Evolutionary conservation across 1,139 yeast genomes (phyloP).

Genomic region (Taiozyma sp.): DNA sequence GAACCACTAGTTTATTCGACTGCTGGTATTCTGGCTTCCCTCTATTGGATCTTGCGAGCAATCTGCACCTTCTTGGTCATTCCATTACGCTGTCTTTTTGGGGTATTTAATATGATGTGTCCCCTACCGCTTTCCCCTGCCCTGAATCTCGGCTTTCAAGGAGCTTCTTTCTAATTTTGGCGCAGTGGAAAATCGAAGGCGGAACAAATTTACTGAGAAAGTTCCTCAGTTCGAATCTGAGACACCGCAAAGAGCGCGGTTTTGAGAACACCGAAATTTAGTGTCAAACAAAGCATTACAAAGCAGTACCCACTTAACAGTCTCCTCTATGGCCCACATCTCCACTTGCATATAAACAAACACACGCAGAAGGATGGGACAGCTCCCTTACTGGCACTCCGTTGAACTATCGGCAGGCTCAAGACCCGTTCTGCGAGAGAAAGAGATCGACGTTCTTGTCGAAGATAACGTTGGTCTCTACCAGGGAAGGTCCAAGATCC

Average conservation of each 20-base stretch:
- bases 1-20: not conserved
- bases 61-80: too few species aligned
- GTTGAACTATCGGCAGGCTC: slow-evolving; percentile 42
- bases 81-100: too few species aligned
- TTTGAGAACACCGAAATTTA: not conserved
- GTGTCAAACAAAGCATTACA: too few species aligned
- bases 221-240: not conserved
- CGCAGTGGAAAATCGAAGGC: not conserved
- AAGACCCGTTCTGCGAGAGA: slow-evolving; percentile 39
- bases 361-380: slow-evolving; percentile 11
- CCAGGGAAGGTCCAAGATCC: slow-evolving; percentile 64
- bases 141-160: not conserved
- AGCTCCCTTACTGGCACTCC: slow-evolving; percentile 34
- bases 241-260: not conserved
- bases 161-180: not conserved
- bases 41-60: too few species aligned
- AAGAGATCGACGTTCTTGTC: slow-evolving; percentile 42
- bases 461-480: slow-evolving; percentile 62
- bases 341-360: not conserved
- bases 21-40: not conserved
- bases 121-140: not conserved
- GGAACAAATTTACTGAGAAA: too few species aligned
- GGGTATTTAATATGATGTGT: not conserved
- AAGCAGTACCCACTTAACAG: not conserved
- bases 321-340: not conserved